Base-by-base conservation (phyloP, 2,329 filamentous ascomycete species). In the Aspergillus sclerotialis region DNA sequence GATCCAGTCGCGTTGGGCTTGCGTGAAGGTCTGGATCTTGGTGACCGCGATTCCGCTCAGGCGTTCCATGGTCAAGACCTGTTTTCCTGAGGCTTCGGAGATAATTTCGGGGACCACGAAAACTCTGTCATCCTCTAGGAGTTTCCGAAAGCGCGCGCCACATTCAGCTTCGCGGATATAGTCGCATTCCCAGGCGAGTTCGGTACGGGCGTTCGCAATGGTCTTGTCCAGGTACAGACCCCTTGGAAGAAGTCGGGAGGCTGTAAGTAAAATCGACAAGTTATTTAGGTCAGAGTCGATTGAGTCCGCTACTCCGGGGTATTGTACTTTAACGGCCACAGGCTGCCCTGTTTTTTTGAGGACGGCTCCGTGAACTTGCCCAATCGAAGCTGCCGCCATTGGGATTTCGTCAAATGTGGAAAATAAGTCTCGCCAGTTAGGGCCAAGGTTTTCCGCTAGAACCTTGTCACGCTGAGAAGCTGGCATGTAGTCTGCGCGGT, bases 261-360 rank as follows among this genome's bases (percentile, higher is more conserved):
- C 92, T 5, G 86, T 92, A 9, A 98, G 76, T 2, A 98, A 79
- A 37, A 98, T 75, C 7, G 84, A 86, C 19, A 98, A 74, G 52
- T 98, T 98, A 63, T 87, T 93, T 1, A 98, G 74, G 52, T 98
- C 92, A 1, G 90, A 95, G 61, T 94, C 88, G 58, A 98, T 98
- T 4, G 89, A 96, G 59, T 86, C 82, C 12, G 90, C 86, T 1
- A 98, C 92, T 10, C 93, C 93, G 1, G 92, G 92, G 50, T 98
- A 98, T 61, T 98, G 92, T 7, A 98, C 82, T 63, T 98, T 98
- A 53, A 98, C 89, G 3, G 92, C 92, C 0, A 98, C 92, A 28
- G 73, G 70, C 44, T 80, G 72, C 25, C 82, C 81, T 26, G 74
- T 88, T 3, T 82, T 81, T 49, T 80, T 82, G 13, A 98, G 70